These are phyloP conservation scores for Mollisia scopiformis DNA, from an alignment of 2,329 filamentous ascomycete species.

Conservation along the genomic window DNA sequence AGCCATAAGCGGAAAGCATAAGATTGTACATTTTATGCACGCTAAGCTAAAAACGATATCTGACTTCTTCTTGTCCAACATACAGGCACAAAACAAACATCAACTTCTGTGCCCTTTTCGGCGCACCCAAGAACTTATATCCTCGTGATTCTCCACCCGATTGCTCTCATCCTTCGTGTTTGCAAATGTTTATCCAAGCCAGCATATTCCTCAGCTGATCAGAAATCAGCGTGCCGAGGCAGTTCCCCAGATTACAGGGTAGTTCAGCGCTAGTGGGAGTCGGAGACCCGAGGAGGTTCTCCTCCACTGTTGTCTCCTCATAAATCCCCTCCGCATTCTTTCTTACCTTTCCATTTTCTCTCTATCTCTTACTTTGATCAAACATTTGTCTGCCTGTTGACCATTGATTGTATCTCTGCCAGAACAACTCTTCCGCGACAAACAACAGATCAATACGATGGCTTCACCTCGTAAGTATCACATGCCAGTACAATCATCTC, in stretches of 20 bases:
- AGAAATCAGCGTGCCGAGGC: conserved; percentile 29
- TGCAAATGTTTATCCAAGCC: background rate
- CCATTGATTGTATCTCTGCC: conserved; percentile 4
- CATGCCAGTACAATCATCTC: conserved; percentile 23
- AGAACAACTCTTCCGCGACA: conserved; percentile 15
- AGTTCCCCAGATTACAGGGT: conserved; percentile 33
- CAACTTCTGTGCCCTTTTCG: too few species aligned
- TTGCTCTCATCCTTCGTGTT: background rate
- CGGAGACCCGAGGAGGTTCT: conserved; percentile 4
- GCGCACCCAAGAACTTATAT: background rate
- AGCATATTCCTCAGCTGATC: background rate
- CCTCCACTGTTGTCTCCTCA: conserved; percentile 13
- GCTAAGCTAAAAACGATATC: background rate
- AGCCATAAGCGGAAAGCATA: background rate
- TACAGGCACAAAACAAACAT: too few species aligned
- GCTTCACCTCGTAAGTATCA: conserved; percentile 74
- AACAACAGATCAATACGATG: conserved; percentile 52
- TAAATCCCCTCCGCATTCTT: conserved; percentile 6
- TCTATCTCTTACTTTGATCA: background rate
- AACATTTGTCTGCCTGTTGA: background rate
- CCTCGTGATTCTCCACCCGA: background rate
- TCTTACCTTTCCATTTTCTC: background rate
- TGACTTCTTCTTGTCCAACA: background rate
- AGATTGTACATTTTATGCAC: background rate
- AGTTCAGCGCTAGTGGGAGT: background rate